Evolutionary conservation across 805 yeast genomes (phyloP), one percentile per base, ranked within the genome.

Genomic region (Nakazawaea wickerhamii): DNA sequence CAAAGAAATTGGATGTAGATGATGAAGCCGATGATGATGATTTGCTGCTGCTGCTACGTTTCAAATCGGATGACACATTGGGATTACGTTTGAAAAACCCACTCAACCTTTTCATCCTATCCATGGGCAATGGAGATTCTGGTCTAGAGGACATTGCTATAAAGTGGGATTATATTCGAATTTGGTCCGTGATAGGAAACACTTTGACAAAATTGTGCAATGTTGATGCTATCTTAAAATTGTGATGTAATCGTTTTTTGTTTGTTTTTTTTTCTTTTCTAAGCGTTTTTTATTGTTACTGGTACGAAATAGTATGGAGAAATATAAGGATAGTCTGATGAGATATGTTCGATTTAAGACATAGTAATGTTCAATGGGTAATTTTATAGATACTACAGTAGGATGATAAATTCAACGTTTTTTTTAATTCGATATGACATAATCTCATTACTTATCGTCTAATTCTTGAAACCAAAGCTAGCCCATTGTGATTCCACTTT

Each of bases 1-100:
- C 54, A 18, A 49, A 41, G n/a, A 41, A 18, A 11, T 27, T 28
- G 11, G 37, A 30, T 9, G 41, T 23, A 19, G 36, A 39, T 17
- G 32, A 30, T 7, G 35, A 31, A 18, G 27, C 23, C 21, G 31
- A 18, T 8, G 30, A 19, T 30, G 41, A 36, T n/a, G 40, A 28
- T 13, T n/a, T 17, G 14, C 21, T 14, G 26, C 35, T 30, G 22
- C 20, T 17, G 11, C 14, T 10, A 8, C 31, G 15, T n/a, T 28
- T 13, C 15, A 10, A n/a, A 6, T 28, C n/a, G 15, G 11, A 13
- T n/a, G 7, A n/a, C n/a, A 14, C n/a, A n/a, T 17, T 14, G 21
- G 34, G 13, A 8, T 13, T 18, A 4, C 30, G n/a, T 25, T 17
- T 38, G 22, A 38, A 38, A 19, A 38, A n/a, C 5, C 25, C 31